Evolutionary conservation across 306 rosid species (phyloP), one percentile per base, ranked within the genome.

Genomic region (Citrullus mucosospermus): DNA sequence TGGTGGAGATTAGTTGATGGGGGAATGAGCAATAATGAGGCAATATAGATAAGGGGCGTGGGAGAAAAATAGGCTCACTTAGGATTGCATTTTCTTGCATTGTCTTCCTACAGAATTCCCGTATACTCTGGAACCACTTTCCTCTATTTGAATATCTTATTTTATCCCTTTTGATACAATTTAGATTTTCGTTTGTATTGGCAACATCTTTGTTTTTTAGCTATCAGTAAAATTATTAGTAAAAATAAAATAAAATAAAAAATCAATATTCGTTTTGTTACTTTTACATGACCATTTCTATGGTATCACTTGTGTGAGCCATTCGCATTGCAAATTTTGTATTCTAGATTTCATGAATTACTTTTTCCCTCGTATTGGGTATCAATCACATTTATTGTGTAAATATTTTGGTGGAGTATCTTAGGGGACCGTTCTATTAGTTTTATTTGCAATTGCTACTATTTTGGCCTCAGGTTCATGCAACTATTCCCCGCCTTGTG

Each of bases 401-500:
- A 11, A 60, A 30, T 60, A 25, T 48, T 71, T 69, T 6, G 17
- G 2, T 13, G 57, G 58, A 71, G 41, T 71, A 20, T 25, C 48
- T 25, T 46, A 48, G 58, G 56, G 56, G 18, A 13, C 55, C 20
- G 34, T 28, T 50, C 60, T 25, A 14, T 34, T 32, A 50, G n/a
- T 34, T 28, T 72, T 28, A 72, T 28, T 48, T 72, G 56, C 59
- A 50, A 72, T 48, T 72, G 56, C 59, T 28, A 72, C 41, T 72
- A 25, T 72, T 72, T 14, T 72, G 77, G 36, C 38, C 59, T 72
- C 84, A 94, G 98, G 93, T 90, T 70, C 96, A 94, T 86, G 89
- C 93, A 65, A 85, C 91, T 69, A 66, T 94, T 83, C 97, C 98
- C 79, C 93, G 97, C 83, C 85, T 94, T 80, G 88, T 94, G 83